Evolutionary conservation across 768 basidiomycete species (phyloP).

Genomic region (Pholiota conissans): DNA sequence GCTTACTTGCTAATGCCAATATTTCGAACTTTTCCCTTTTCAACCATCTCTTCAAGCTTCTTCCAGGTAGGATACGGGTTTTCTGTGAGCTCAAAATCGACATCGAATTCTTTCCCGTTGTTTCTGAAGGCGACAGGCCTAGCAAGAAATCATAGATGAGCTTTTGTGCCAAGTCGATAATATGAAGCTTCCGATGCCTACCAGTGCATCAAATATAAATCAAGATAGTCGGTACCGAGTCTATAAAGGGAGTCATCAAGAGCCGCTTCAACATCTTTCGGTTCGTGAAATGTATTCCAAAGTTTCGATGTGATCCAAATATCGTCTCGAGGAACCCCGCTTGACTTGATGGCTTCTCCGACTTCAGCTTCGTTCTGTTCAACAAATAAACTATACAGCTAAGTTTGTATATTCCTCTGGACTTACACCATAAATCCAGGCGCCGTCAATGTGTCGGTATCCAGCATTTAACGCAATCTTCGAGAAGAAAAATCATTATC

Average conservation of each 20-base stretch:
- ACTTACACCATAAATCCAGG: constrained; percentile 66
- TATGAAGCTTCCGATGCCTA: no score
- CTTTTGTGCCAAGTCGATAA: neutral
- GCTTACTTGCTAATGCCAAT: constrained; percentile 83
- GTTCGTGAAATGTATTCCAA: constrained; percentile 77
- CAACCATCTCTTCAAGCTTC: constrained; percentile 76
- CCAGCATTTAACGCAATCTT: constrained; percentile 61
- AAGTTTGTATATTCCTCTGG: no score
- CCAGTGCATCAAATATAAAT: constrained; percentile 84
- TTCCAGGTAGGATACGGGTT: constrained; percentile 81
- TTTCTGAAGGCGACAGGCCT: constrained; percentile 74
- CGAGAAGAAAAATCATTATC: neutral
- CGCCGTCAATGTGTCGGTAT: constrained; percentile 74
- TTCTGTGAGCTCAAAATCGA: constrained; percentile 60
- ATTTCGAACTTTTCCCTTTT: constrained; percentile 73
- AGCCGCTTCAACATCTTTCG: constrained; percentile 66
- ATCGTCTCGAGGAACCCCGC: constrained; percentile 59
- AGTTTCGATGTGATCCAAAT: constrained; percentile 76
- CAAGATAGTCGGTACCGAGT: constrained; percentile 70
- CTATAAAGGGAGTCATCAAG: constrained; percentile 65
- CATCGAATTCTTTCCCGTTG: constrained; percentile 36
- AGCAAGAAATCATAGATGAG: neutral
- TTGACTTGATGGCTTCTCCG: constrained; percentile 59
- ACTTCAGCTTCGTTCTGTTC: constrained; percentile 66
- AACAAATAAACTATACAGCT: no score